Base-by-base conservation (phyloP, 495 filamentous ascomycete genomes). In the Penicillium roqueforti region DNA sequence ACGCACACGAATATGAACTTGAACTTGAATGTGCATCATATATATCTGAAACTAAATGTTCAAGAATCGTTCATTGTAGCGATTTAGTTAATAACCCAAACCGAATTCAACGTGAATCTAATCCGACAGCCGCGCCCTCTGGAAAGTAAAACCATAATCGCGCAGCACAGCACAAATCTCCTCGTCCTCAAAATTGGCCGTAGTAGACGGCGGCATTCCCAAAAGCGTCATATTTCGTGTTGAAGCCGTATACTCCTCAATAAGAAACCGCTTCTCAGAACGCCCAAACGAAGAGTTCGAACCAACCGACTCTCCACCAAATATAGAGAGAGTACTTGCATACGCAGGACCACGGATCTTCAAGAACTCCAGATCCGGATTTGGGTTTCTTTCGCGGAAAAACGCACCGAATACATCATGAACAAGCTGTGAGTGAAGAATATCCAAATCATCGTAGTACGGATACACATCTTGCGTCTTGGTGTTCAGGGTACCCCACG, bases 401-500 rank as follows among this genome's bases (percentile, higher is more conserved):
- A 68, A 67, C 0, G 63, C 28, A 8, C 54, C 60, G 14, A 59
- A 71, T 25, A 71, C 47, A 49, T 71, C 66, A 32, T 66, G 61
- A 4, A 71, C 37, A 1, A 71, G 32, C 48, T 65, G 68, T 5
- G 66, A 62, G 43, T 68, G 60, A 1, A 34, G 39, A 13, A 65
- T 51, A 44, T 67, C 66, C 1, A 36, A 3, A 7, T 47, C 20
- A 43, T 47, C 25, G 28, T 62, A 66, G 43, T 71, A 71, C 0
- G 66, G 61, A 16, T 38, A 43, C 3, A 68, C 68, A 20, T 61
- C 44, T n/a, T 58, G 20, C 14, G 66, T 65, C 38, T 68, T 68
- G 52, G 52, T 52, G 37, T 71, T 68, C 8, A 71, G 48, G 0
- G 59, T 68, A 3, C 66, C 66, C 68, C 68, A 71, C 25, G 58